A percentile compares a stretch with the other conserved stretches of the same genome.
These are phyloP conservation scores for Coleophoma crateriformis DNA, from an alignment of 2,329 filamentous ascomycete species.

Conservation along the genomic window DNA sequence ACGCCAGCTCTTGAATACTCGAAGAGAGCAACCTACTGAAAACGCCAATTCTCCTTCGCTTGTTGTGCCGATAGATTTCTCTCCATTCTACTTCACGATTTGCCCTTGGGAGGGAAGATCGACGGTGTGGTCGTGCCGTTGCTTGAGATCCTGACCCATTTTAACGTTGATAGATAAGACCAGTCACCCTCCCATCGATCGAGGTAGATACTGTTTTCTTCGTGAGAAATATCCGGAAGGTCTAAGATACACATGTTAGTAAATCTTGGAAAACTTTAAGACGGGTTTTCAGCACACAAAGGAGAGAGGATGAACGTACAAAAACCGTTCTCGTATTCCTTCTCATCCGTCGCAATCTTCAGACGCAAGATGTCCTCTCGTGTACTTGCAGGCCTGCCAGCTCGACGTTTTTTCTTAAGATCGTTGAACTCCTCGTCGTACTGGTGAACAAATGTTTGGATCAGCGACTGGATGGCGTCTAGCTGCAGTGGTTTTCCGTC, in stretches of 20 bases:
- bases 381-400: slow-evolving; percentile 72
- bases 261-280: slow-evolving; percentile 4
- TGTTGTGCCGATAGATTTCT: no score
- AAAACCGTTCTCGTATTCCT: slow-evolving; percentile 80
- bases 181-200: slow-evolving; percentile 78
- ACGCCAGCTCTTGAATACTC: no score
- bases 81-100: slow-evolving; percentile 14
- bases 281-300: background rate
- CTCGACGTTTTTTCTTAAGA: slow-evolving; percentile 63
- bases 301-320: slow-evolving; percentile 43
- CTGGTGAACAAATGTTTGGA: slow-evolving; percentile 61
- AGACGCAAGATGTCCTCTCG: slow-evolving; percentile 74
- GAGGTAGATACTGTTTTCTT: slow-evolving; percentile 59
- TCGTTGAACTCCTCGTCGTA: slow-evolving; percentile 65
- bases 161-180: slow-evolving; percentile 70
- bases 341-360: slow-evolving; percentile 63
- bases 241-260: slow-evolving; percentile 32
- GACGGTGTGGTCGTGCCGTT: slow-evolving; percentile 61
- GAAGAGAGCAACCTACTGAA: no score
- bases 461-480: slow-evolving; percentile 53
- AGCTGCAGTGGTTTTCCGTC: slow-evolving; percentile 43
- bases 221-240: slow-evolving; percentile 69
- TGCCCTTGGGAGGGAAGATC: slow-evolving; percentile 69
- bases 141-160: slow-evolving; percentile 69
- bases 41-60: background rate